Evolutionary conservation across 2,329 filamentous ascomycete species (phyloP), one percentile per base, ranked within the genome.

Genomic region (Dactylonectria macrodidyma): DNA sequence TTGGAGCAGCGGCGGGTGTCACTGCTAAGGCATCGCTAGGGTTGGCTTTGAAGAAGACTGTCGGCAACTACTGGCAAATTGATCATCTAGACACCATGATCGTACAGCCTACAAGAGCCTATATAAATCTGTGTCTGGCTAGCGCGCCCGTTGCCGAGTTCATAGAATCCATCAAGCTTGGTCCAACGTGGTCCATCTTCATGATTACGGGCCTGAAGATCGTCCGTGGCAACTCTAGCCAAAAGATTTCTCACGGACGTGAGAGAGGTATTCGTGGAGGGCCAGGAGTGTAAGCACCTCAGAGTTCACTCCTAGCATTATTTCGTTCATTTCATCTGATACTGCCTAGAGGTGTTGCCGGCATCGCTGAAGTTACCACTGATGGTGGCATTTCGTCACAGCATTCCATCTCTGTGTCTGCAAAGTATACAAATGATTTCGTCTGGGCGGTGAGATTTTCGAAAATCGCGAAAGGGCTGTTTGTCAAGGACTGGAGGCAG

Each of bases 151-250:
- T 55, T 34, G 51, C 16, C 30, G 51, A 55, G 11, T 55, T 34
- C 33, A n/a, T 55, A 19, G 14, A 33, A 36, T 24, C 19, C 26
- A 19, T n/a, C 24, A 55, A 55, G 30, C 22, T 55, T 55, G 51
- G 51, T 36, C 30, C 51, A n/a, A 55, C 51, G 2, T 55, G 51
- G 51, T 55, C 51, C 5, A 36, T 55, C 51, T 55, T 34, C 9
- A 36, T 55, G 51, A 36, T 55, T 34, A 55, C 51, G 36, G 51
- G 51, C 30, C 12, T 55, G 5, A 55, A 55, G 30, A 55, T 55
- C 16, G 51, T 19, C 24, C 51, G 30, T 19, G 51, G 51, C 10
- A 55, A 55, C 14, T 33, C 51, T 3, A 34, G 5, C 10, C 22
- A 55, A 11, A 55, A 4, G 16, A 19, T 11, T 10, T 33, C 30